Evolutionary conservation across 2,329 filamentous ascomycete genomes (phyloP).

Genomic region (Rutstroemia sp.): DNA sequence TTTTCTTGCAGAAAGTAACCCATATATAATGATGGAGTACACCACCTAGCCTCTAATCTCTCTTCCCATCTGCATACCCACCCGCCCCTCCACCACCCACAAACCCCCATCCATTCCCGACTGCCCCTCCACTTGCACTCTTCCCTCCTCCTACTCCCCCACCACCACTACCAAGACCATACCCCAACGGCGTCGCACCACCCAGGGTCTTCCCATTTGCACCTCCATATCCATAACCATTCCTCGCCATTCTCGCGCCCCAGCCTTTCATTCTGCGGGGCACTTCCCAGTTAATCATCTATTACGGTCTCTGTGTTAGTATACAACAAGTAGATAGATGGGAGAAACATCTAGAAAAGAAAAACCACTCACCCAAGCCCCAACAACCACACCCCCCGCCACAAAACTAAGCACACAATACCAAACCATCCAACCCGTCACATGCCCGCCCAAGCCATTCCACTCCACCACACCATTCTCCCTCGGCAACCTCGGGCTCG

Average conservation of each 20-base stretch:
- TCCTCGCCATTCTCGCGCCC: conserved; percentile 15
- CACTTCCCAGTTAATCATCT: conserved; percentile 51
- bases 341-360: neutral
- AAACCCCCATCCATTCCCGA: no score
- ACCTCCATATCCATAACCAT: conserved; percentile 22
- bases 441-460: conserved; percentile 56
- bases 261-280: conserved; percentile 34
- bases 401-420: conserved; percentile 53
- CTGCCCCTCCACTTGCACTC: conserved; percentile 7
- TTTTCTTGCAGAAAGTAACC: no score
- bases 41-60: no score
- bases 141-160: conserved; percentile 21
- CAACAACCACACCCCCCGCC: conserved; percentile 46
- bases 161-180: conserved; percentile 17
- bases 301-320: neutral
- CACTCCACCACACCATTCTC: conserved; percentile 59
- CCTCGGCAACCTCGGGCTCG: conserved; percentile 61
- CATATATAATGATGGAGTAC: no score
- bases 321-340: neutral
- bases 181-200: conserved; percentile 23
- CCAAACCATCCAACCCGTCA: conserved; percentile 48
- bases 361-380: conserved; percentile 37
- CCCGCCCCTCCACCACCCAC: no score
- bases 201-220: conserved; percentile 11
- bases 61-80: no score